A percentile compares a stretch with the other conserved stretches of the same genome.
phyloP scores from a whole-genome alignment of 1,139 yeast species.

The Casaregolazyma suthepensis region DNA sequence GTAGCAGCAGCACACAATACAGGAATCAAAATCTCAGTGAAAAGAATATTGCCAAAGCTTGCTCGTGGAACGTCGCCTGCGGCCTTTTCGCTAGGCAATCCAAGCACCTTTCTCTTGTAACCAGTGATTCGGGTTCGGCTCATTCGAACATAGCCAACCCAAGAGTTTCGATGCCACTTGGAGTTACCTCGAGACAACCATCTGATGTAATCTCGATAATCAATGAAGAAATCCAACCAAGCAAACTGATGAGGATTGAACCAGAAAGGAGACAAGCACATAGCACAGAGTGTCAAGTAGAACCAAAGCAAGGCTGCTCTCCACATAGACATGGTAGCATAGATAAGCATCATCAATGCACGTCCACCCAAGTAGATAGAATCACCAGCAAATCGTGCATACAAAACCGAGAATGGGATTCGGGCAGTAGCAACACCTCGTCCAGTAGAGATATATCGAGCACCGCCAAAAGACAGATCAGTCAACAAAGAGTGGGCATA shows the following conservation, averaged over 20 bases:
- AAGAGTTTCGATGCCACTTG: slow-evolving; percentile 97
- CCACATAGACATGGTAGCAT: slow-evolving; percentile 93
- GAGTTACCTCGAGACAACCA: slow-evolving; percentile 99
- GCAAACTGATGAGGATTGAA: slow-evolving; percentile 99
- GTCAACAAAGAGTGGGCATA: slow-evolving; percentile 86
- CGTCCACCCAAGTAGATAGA: slow-evolving; percentile 97
- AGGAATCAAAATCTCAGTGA: slow-evolving; percentile 86
- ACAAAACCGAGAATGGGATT: slow-evolving; percentile 92
- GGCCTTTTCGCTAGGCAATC: slow-evolving; percentile 85
- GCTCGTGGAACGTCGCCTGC: slow-evolving; percentile 96
- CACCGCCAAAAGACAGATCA: slow-evolving; percentile 98
- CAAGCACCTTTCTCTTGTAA: slow-evolving; percentile 83
- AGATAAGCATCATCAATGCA: slow-evolving; percentile 77
- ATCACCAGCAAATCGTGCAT: slow-evolving; percentile 95
- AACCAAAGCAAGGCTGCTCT: slow-evolving; percentile 97
- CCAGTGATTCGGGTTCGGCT: slow-evolving; percentile 97
- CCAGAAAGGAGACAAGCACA: slow-evolving; percentile 88
- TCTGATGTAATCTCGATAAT: slow-evolving; percentile 95
- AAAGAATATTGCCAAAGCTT: slow-evolving; percentile 76
- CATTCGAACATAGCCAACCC: slow-evolving; percentile 97
- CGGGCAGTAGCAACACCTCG: slow-evolving; percentile 99
- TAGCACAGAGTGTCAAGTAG: slow-evolving; percentile 91
- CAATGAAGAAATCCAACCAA: slow-evolving; percentile 98
- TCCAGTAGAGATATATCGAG: slow-evolving; percentile 97
- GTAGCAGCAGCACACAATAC: slow-evolving; percentile 82